Evolutionary conservation across 805 yeast species (phyloP).

Genomic region (Wickerhamomyces bisporus): DNA sequence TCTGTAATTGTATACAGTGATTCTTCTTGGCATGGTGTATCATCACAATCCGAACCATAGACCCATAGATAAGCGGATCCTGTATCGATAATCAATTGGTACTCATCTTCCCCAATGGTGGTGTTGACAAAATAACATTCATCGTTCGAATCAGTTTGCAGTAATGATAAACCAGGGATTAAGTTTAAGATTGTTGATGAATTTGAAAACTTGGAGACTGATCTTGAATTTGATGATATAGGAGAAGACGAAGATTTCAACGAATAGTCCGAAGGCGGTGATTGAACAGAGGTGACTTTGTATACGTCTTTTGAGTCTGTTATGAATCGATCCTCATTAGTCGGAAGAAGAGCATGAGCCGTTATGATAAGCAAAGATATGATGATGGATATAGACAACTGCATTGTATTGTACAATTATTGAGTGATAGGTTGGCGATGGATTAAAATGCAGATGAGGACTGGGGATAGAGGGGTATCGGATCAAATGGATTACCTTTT

Average conservation of each 20-base stretch:
- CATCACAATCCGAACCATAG: conserved; percentile 46
- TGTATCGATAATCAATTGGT: conserved; percentile 55
- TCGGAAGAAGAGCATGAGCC: neutral
- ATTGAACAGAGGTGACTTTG: neutral
- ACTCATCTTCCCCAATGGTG: conserved; percentile 35
- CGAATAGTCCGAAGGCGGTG: neutral
- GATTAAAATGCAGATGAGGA: too few relatives aligned
- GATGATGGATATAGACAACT: neutral
- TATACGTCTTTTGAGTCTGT: neutral
- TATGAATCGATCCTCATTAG: neutral
- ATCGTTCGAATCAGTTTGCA: conserved; percentile 23
- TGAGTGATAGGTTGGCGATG: too few relatives aligned
- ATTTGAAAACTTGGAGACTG: conserved; percentile 7
- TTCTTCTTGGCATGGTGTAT: conserved; percentile 35
- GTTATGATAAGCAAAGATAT: neutral
- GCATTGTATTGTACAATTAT: too few relatives aligned
- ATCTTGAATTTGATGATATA: neutral
- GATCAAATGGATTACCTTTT: too few relatives aligned
- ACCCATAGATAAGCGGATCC: conserved; percentile 65
- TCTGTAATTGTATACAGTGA: conserved; percentile 24
- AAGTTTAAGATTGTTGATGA: conserved; percentile 20
- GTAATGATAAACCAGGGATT: conserved; percentile 24
- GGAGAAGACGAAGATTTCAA: neutral
- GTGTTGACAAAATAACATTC: conserved; percentile 37
- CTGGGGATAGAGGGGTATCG: too few relatives aligned